Base-by-base conservation (phyloP, 768 basidiomycete species). In the Kwoniella sp. region DNA sequence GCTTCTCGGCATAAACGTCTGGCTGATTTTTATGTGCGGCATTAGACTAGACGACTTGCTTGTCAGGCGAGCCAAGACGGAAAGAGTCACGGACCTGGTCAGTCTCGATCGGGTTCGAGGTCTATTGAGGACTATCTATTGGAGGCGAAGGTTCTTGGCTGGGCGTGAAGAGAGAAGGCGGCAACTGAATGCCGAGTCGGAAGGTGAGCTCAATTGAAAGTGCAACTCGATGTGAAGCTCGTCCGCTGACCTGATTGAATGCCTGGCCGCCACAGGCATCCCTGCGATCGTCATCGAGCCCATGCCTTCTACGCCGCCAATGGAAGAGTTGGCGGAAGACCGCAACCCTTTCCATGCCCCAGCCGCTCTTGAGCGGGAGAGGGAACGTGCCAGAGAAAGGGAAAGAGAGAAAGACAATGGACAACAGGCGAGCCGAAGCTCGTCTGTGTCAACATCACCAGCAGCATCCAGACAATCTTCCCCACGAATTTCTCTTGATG, bases 61-160 rank as follows among this genome's bases (percentile, higher is more conserved):
- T 13, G 83, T 84, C 22, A 83, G 93, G 59, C 88, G 88, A 13
- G 88, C 88, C 68, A 91, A 86, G 31, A 91, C 88, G 74, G 87
- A 88, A 68, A 83, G 91, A 13, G 91, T 97, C 9, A 87, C 86
- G 0, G 91, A 92, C 73, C 84, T 91, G 9, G 89, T 94, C 45
- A 90, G 91, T 74, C 81, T 94, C 50, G 93, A 95, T 79, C 86
- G 88, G 55, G 90, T 94, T 13, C 86, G 87, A 47, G 92, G 91
- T 0, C 78, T 93, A 55, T 82, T 96, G n/a, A 85, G 85, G 63
- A 89, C 88, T 60, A 89, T 92, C 51, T 86, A 87, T 7, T 85
- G 85, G 67, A 87, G 92, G 4, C 85, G 89, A 45, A 84, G 86
- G 61, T 92, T 88, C 82, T 74, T 90, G 45, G 55, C 58, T 17